These are phyloP conservation scores for Trichoderma aggressivum DNA, from an alignment of 2,329 filamentous ascomycete species.

Conservation along the genomic window DNA sequence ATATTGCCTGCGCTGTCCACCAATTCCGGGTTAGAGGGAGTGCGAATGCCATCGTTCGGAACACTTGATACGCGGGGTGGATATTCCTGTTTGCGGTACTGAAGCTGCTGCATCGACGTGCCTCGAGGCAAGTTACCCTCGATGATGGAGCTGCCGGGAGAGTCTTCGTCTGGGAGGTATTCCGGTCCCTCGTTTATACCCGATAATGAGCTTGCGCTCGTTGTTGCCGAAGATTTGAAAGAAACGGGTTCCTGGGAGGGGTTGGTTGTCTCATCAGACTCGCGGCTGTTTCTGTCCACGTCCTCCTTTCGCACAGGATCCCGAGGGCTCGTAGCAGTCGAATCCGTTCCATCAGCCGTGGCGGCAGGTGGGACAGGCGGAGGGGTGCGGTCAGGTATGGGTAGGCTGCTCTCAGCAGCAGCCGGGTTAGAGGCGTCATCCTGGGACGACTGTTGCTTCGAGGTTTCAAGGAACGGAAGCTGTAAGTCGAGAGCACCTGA, in stretches of 20 bases:
- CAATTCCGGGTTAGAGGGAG: constrained; percentile 51
- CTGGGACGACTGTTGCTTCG: constrained; percentile 1
- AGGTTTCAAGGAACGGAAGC: not conserved
- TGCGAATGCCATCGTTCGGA: constrained; percentile 42
- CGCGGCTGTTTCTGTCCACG: constrained; percentile 48
- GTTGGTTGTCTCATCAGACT: constrained; percentile 51
- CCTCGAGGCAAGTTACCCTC: constrained; percentile 42
- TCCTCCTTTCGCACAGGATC: constrained; percentile 34
- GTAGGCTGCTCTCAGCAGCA: constrained; percentile 20
- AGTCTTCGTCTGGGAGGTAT: constrained; percentile 42
- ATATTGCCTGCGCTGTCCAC: constrained; percentile 49
- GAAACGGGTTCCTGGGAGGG: constrained; percentile 48
- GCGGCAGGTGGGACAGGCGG: constrained; percentile 21
- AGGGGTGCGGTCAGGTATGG: constrained; percentile 21
- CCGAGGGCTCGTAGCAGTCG: constrained; percentile 33
- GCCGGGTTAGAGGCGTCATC: constrained; percentile 9
- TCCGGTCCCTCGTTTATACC: constrained; percentile 48
- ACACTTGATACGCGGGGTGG: constrained; percentile 42
- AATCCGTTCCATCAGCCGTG: constrained; percentile 29
- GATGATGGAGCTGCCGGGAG: constrained; percentile 49
- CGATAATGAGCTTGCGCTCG: constrained; percentile 55
- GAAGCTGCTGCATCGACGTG: constrained; percentile 53
- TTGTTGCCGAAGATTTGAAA: constrained; percentile 51
- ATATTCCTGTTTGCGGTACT: constrained; percentile 56
- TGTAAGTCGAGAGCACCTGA: constrained; percentile 10